phyloP scores from a whole-genome alignment of 2,329 filamentous ascomycete species.

The Aspergillus caelatus region DNA sequence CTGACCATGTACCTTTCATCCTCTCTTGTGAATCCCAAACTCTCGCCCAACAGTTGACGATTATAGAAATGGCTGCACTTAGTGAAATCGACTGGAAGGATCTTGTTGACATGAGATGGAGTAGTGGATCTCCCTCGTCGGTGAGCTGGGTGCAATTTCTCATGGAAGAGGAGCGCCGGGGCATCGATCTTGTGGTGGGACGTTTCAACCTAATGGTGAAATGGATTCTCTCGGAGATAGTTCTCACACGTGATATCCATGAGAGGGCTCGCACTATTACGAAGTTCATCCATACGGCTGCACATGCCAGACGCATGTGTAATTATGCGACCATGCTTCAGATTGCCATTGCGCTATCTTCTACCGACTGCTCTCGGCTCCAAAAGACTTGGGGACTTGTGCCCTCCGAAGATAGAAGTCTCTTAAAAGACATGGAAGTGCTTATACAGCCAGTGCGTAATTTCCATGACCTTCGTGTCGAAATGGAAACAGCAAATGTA shows the following conservation, averaged over 20 bases:
- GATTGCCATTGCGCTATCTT: slow-evolving; percentile 64
- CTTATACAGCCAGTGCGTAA: slow-evolving; percentile 66
- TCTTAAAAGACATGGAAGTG: slow-evolving; percentile 61
- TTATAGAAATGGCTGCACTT: slow-evolving; percentile 67
- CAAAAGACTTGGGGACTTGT: slow-evolving; percentile 63
- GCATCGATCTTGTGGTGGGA: slow-evolving; percentile 66
- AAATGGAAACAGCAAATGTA: slow-evolving; percentile 64
- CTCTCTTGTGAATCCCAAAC: slow-evolving; percentile 64
- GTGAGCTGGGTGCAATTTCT: slow-evolving; percentile 66
- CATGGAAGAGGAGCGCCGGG: slow-evolving; percentile 55
- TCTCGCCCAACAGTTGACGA: slow-evolving; percentile 65
- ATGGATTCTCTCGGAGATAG: slow-evolving; percentile 65
- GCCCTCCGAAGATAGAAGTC: slow-evolving; percentile 55
- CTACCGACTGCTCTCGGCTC: slow-evolving; percentile 60
- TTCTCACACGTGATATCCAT: slow-evolving; percentile 59
- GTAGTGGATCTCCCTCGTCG: slow-evolving; percentile 55
- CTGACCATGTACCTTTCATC: slow-evolving; percentile 62
- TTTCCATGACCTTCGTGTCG: slow-evolving; percentile 63
- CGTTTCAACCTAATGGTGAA: slow-evolving; percentile 70
- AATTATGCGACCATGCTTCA: slow-evolving; percentile 71
- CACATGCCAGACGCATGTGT: slow-evolving; percentile 59
- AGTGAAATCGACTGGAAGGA: slow-evolving; percentile 70
- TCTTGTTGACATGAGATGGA: slow-evolving; percentile 66
- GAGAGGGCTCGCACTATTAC: slow-evolving; percentile 63
- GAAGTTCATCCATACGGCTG: slow-evolving; percentile 67